A percentile compares a stretch with the other conserved stretches of the same genome.
Conservation (phyloP, 148 eudicot genomes). For the Nepenthes gracilis region DNA sequence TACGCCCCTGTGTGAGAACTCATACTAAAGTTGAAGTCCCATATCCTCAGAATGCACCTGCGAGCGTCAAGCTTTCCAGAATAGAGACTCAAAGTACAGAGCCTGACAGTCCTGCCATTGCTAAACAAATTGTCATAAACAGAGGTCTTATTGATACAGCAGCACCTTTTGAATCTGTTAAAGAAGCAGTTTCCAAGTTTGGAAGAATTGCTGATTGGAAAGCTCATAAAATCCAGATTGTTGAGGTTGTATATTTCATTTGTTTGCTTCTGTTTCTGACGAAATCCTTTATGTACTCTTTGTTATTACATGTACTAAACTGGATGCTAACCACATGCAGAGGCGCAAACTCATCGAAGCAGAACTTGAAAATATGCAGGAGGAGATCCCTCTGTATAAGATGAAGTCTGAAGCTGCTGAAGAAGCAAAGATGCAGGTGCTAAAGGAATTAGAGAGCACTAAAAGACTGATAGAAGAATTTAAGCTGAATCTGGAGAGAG, state of each 20-base stretch:
- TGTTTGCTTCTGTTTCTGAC: constrained; percentile 1
- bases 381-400: constrained; percentile 69
- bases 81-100: neutral
- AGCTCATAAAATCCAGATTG: constrained; percentile 82
- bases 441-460: constrained; percentile 78
- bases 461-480: constrained; percentile 80
- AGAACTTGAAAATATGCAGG: constrained; percentile 58
- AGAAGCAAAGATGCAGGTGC: constrained; percentile 41
- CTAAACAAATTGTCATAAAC: constrained; percentile 15
- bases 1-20: constrained; percentile 5
- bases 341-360: constrained; percentile 55
- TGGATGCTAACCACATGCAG: constrained; percentile 20
- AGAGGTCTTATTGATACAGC: constrained; percentile 74
- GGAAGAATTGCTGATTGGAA: constrained; percentile 99
- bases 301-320: neutral
- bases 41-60: neutral
- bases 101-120: constrained; percentile 18
- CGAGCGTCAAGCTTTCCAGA: neutral
- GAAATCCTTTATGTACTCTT: neutral
- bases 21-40: neutral
- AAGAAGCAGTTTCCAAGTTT: constrained; percentile 91
- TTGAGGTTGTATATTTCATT: constrained; percentile 45
- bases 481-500: constrained; percentile 82
- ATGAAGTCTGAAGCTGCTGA: constrained; percentile 69
- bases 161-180: constrained; percentile 88